Evolutionary conservation across 192 early-diverging fungal species (phyloP).

Genomic region (Dissophora globulifera): DNA sequence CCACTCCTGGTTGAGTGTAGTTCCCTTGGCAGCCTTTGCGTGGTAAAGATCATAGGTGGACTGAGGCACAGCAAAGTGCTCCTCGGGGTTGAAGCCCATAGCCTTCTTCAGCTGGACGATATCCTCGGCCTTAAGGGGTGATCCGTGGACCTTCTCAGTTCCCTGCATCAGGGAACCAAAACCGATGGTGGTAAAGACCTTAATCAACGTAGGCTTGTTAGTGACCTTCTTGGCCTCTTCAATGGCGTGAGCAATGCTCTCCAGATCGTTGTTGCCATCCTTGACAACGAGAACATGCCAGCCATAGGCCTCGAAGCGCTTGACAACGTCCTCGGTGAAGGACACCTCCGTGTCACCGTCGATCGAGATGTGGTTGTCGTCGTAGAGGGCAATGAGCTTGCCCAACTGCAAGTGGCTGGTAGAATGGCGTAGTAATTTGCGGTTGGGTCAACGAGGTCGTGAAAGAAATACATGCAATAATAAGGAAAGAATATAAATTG

Average conservation of each 20-base stretch:
- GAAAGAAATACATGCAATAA: neutral
- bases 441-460: too few species aligned
- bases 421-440: too few species aligned
- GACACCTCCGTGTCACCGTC: slow-evolving; percentile 88
- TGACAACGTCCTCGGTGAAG: slow-evolving; percentile 94
- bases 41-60: slow-evolving; percentile 68
- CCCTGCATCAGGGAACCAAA: slow-evolving; percentile 91
- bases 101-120: slow-evolving; percentile 82
- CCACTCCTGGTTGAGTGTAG: slow-evolving; percentile 79
- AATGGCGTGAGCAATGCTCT: slow-evolving; percentile 78
- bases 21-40: slow-evolving; percentile 65
- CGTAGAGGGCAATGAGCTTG: slow-evolving; percentile 96
- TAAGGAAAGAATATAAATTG: slow-evolving; percentile 1
- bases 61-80: slow-evolving; percentile 77
- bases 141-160: slow-evolving; percentile 93
- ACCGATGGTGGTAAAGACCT: slow-evolving; percentile 93
- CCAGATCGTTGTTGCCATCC: slow-evolving; percentile 89
- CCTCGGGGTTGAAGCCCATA: slow-evolving; percentile 86
- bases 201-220: slow-evolving; percentile 91
- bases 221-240: slow-evolving; percentile 85
- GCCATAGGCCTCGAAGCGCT: slow-evolving; percentile 93
- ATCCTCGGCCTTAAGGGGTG: slow-evolving; percentile 84
- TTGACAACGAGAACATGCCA: slow-evolving; percentile 87
- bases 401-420: slow-evolving; percentile 86
- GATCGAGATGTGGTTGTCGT: slow-evolving; percentile 97